Evolutionary conservation across 2,329 filamentous ascomycete species (phyloP).

Genomic region (Periconia sp.): DNA sequence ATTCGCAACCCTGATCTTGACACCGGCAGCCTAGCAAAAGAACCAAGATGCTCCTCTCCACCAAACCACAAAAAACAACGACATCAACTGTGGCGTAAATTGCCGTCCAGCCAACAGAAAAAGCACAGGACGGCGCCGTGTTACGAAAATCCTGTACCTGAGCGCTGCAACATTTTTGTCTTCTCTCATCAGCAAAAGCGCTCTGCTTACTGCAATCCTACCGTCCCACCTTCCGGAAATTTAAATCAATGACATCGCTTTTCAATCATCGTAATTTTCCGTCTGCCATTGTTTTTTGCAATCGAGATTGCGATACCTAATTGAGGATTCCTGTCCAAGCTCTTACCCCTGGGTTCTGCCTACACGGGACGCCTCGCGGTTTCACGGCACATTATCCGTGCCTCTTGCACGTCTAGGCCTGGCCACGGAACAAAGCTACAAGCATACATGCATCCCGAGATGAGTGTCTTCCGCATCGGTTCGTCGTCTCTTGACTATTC

Average conservation of each 20-base stretch:
- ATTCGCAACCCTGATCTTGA: too few relatives aligned
- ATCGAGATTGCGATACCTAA: not conserved
- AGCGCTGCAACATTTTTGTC: not conserved
- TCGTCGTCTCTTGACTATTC: too few relatives aligned
- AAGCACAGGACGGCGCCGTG: too few relatives aligned
- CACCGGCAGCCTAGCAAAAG: too few relatives aligned
- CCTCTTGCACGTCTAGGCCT: not conserved
- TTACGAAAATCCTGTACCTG: conserved; percentile 6
- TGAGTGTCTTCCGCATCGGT: too few relatives aligned
- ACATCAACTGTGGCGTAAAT: too few relatives aligned
- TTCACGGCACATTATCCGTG: not conserved
- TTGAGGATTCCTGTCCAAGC: not conserved
- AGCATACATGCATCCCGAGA: not conserved
- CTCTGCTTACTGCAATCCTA: not conserved
- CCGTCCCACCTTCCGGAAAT: not conserved
- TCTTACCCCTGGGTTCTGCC: not conserved
- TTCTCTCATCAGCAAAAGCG: not conserved
- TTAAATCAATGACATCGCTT: not conserved
- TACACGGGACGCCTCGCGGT: too few relatives aligned
- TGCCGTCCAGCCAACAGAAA: too few relatives aligned
- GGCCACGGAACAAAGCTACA: not conserved
- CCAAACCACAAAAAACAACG: too few relatives aligned
- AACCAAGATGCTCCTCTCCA: too few relatives aligned
- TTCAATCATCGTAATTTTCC: not conserved
- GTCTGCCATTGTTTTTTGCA: not conserved